Base-by-base conservation (phyloP, 2,329 filamentous ascomycete genomes). In the Hypomyces rosellus region DNA sequence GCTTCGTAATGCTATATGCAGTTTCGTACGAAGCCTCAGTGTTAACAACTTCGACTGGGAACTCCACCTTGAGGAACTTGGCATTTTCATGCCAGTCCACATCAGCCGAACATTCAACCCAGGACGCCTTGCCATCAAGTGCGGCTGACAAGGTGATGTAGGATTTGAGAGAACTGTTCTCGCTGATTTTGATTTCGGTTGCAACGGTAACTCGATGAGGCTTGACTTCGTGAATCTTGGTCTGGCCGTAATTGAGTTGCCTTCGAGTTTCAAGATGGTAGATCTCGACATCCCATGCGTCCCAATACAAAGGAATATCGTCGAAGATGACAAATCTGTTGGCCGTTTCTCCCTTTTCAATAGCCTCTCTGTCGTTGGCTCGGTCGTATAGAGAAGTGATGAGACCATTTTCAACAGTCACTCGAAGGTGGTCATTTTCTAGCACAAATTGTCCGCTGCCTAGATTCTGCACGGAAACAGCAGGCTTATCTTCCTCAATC, bases 41-140 rank as follows among this genome's bases (percentile, higher is more conserved):
- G 69, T 92, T 96, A 59, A 84, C 81, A 55, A 97, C 78, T 61
- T 95, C 86, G 55, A 96, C 91, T 0, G 93, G 92, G 71, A 99
- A 99, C 67, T 99, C 93, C 46, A 97, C 92, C 75, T 99, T 99
- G 63, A 99, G 80, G 76, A 97, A 97, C 65, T 93, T 95, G 86
- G 93, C 96, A 12, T 83, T 89, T 69, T 99, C 93, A 59, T 86
- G 87, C 93, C 93, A 99, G 64, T 96, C 89, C n/a, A 97, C 88
- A 58, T 95, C 89, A 46, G 85, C 86, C 38, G 82, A 78, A 55
- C 92, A 84, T 57, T 95, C 87, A 14, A 97, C 79, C 56, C 82
- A 84, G 0, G 85, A 86, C 11, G 61, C 57, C 40, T 69, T 61
- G 37, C 81, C 80, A 46, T 82, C 75, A 16, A 87, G 70, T 13